Base-by-base conservation (phyloP, 768 basidiomycete species). In the Exsudoporus frostii region DNA sequence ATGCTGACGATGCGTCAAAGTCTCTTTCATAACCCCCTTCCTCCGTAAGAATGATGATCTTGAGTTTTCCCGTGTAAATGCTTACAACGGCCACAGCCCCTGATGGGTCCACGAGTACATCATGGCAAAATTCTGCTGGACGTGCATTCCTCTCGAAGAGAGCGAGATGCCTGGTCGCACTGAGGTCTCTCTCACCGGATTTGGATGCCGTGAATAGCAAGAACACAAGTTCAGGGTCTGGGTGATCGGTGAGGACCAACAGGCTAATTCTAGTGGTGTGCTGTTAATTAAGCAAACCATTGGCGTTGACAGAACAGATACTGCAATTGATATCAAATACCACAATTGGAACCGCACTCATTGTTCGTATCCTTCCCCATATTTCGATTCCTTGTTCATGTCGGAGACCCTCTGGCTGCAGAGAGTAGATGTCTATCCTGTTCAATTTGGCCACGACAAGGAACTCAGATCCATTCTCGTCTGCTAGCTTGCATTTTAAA, bases 181-280 rank as follows among this genome's bases (percentile, higher is more conserved):
- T 65, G 15, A 89, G 68, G 8, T 51, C 48, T 24, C 46, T 57
- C 30, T 65, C 65, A 19, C 71, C 73, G 38, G 54, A 63, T 13
- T 68, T 62, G 32, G 73, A 65, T 34, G 75, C 72, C 3, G 67
- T 66, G 62, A 84, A 87, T 4, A 72, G 65, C 37, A 92, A 72
- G 57, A 90, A 75, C 33, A 91, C 67, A 13, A 92, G 75, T 54
- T 84, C 82, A 9, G 90, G 86, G 32, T 88, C 81, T 1, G 90
- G 89, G 60, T 90, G 88, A 54, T 88, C 88, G 0, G 86, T 79
- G 64, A 92, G 76, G 30, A 90, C 76, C 20, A 90, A 65, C 14
- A 92, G 27, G 76, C 76, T 58, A 70, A 73, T 33, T 61, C 55
- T 39, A 72, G 73, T 50, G 71, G 73, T 71, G 60, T 61, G 57